A percentile compares a stretch with the other conserved stretches of the same genome.
Conservation (phyloP, 2,329 filamentous ascomycete genomes). For the Pleoardoris graminearum region DNA sequence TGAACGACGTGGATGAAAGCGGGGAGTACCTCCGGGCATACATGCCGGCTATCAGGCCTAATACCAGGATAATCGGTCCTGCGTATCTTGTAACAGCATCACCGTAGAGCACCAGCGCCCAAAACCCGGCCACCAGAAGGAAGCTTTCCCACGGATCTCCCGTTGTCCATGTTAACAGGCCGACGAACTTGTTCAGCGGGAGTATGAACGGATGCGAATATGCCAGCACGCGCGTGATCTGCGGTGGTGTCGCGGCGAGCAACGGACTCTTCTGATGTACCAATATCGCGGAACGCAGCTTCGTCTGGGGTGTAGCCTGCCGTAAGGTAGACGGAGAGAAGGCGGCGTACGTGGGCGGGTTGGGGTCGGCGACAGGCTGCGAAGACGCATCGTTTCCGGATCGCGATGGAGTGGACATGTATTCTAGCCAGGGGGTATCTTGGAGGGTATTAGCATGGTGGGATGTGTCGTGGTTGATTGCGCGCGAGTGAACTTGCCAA, state of each 20-base stretch:
- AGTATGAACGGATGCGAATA: conserved; percentile 95
- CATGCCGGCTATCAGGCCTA: conserved; percentile 84
- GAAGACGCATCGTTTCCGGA: conserved; percentile 44
- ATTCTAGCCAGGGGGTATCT: conserved; percentile 49
- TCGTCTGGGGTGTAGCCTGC: conserved; percentile 67
- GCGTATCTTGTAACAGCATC: conserved; percentile 79
- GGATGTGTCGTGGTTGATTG: conserved; percentile 14
- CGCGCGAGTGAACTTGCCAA: conserved; percentile 39
- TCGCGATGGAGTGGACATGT: conserved; percentile 46
- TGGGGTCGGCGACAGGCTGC: conserved; percentile 48
- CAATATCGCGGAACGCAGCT: conserved; percentile 85
- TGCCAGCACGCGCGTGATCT: conserved; percentile 89
- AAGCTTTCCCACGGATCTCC: conserved; percentile 98
- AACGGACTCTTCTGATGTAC: conserved; percentile 96
- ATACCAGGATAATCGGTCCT: conserved; percentile 80
- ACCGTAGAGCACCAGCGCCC: conserved; percentile 84
- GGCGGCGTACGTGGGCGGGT: conserved; percentile 76
- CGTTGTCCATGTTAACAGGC: conserved; percentile 90
- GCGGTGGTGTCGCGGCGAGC: conserved; percentile 88
- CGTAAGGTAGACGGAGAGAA: conserved; percentile 85
- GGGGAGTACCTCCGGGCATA: conserved; percentile 89
- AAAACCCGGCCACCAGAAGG: conserved; percentile 80
- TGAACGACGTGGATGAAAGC: conserved; percentile 81
- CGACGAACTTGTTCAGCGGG: conserved; percentile 81
- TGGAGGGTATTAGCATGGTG: conserved; percentile 34